Percentiles rank a stretch among this genome's conserved stretches.
phyloP scores from a whole-genome alignment of 1,139 yeast species.

The Ogataea hybrid region DNA sequence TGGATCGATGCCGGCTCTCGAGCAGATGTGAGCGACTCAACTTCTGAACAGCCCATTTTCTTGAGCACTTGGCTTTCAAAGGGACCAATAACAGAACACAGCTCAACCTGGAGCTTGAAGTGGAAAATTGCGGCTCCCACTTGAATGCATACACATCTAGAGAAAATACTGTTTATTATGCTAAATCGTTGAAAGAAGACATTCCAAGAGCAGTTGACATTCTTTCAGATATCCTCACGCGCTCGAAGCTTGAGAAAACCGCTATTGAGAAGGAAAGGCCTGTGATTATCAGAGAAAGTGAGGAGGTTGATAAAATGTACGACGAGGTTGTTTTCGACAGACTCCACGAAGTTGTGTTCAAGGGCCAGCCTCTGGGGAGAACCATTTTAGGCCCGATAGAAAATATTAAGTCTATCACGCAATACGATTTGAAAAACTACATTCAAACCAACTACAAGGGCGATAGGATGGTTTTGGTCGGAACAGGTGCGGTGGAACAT shows the following conservation, averaged over 20 bases:
- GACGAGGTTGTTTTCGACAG: constrained; percentile 98
- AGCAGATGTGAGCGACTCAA: constrained; percentile 79
- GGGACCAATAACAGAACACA: constrained; percentile 88
- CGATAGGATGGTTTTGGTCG: constrained; percentile 96
- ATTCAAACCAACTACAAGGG: constrained; percentile 88
- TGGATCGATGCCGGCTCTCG: constrained; percentile 98
- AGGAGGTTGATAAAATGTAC: constrained; percentile 96
- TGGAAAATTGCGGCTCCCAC: constrained; percentile 95
- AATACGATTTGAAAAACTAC: constrained; percentile 74
- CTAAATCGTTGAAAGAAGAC: constrained; percentile 79
- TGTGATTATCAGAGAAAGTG: constrained; percentile 93
- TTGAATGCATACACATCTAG: constrained; percentile 96
- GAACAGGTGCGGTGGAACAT: constrained; percentile 93
- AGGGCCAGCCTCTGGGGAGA: constrained; percentile 90
- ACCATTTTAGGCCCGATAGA: constrained; percentile 96
- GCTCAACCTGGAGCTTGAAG: constrained; percentile 81
- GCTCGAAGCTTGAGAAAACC: constrained; percentile 72
- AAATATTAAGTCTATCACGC: constrained; percentile 75
- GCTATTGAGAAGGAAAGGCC: constrained; percentile 97
- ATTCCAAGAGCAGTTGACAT: constrained; percentile 86
- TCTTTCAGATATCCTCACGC: constrained; percentile 83
- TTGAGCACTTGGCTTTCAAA: constrained; percentile 94
- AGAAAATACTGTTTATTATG: constrained; percentile 95
- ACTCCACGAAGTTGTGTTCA: constrained; percentile 88
- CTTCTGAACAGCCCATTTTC: constrained; percentile 91